Evolutionary conservation across 1,139 yeast genomes (phyloP).

Genomic region (Diutina pseudorugosa): DNA sequence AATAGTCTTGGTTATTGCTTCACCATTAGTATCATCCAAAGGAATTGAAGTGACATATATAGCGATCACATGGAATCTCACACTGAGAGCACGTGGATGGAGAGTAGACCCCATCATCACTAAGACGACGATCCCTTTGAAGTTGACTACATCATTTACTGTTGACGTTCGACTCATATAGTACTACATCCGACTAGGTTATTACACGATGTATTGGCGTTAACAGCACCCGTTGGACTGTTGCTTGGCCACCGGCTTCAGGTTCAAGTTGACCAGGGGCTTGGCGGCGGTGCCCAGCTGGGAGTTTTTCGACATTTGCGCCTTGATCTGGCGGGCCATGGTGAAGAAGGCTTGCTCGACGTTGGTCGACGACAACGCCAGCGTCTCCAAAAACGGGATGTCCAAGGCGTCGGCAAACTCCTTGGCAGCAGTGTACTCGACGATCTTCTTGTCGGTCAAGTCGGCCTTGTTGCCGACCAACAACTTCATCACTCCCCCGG

Average conservation of each 20-base stretch:
- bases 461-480: conserved; percentile 97
- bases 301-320: conserved; percentile 69
- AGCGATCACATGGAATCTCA: too few species aligned
- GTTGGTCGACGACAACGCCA: conserved; percentile 89
- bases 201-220: background rate
- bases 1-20: too few species aligned
- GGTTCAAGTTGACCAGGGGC: conserved; percentile 4
- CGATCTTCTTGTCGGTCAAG: conserved; percentile 84
- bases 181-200: background rate
- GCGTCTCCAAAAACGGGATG: conserved; percentile 92
- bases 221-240: conserved; percentile 3
- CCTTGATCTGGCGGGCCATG: conserved; percentile 98
- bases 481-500: conserved; percentile 93
- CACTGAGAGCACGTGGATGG: too few species aligned
- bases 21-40: too few species aligned
- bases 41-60: too few species aligned
- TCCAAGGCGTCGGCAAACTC: conserved; percentile 96
- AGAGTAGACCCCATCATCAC: too few species aligned
- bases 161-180: background rate
- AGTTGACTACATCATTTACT: too few species aligned
- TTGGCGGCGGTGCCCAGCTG: conserved; percentile 2
- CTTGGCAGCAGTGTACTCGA: conserved; percentile 91
- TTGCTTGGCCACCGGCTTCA: conserved; percentile 3
- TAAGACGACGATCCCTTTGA: too few species aligned
- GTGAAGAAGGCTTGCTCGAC: conserved; percentile 98